Conservation (phyloP, 2,329 filamentous ascomycete species). For the Phyllosticta capitalensis region DNA sequence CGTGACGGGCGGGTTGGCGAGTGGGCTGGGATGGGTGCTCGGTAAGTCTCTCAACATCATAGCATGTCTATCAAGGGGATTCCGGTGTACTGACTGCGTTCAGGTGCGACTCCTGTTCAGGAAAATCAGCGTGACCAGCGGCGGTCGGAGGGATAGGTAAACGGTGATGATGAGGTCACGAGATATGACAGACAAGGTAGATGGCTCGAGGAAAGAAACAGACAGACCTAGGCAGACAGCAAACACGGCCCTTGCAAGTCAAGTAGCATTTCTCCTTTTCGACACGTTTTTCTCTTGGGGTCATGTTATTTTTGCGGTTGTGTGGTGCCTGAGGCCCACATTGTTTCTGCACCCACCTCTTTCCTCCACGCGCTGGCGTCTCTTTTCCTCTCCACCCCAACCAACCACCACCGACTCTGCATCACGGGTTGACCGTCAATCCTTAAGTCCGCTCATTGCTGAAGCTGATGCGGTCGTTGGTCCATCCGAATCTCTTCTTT, state of each 20-base stretch:
- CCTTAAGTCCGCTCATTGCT: no score
- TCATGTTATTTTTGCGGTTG: no score
- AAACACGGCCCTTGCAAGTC: not conserved
- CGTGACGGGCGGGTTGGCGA: slow-evolving; percentile 52
- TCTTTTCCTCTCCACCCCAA: no score
- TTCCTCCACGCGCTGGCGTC: no score
- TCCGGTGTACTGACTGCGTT: not conserved
- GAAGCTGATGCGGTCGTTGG: no score
- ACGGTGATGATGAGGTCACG: not conserved
- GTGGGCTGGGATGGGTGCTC: slow-evolving; percentile 56
- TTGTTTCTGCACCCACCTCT: no score
- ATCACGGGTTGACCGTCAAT: no score
- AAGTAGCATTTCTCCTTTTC: not conserved
- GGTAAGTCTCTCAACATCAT: slow-evolving; percentile 30
- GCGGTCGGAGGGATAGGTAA: not conserved
- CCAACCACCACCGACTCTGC: no score
- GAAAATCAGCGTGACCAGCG: not conserved
- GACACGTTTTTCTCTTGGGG: no score
- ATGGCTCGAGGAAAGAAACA: not conserved
- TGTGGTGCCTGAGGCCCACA: no score
- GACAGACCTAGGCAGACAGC: not conserved
- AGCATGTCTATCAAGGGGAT: not conserved
- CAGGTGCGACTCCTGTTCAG: slow-evolving; percentile 4
- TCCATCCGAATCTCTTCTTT: no score
- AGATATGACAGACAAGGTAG: not conserved